Evolutionary conservation across 108 stramenopile species (phyloP), one percentile per base, ranked within the genome.

Genomic region (Fragilariopsis cylindrus): DNA sequence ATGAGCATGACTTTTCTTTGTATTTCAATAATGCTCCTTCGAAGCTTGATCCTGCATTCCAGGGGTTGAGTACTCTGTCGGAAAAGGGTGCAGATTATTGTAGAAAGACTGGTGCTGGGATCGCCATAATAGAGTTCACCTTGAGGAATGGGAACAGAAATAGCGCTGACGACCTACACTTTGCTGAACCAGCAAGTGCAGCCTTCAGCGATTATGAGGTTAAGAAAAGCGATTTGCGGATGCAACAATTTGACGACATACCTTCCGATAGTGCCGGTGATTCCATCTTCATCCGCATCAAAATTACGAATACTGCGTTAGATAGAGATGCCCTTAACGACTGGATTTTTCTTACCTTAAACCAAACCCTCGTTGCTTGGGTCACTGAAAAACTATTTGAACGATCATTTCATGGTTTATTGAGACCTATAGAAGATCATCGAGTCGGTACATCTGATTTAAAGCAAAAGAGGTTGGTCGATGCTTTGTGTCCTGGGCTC

Each of bases 321-420:
- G 84, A 86, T 43, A 67, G 85, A 40, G 85, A 86, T 21, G 76
- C 78, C 43, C 73, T 94, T 46, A 84, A 90, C 55, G 72, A 85
- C 44, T 88, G 87, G 86, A 70, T 87, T 55, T 55, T 79, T 47
- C 77, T 91, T 40, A 88, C 89, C 4, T 71, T 94, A 11, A 80
- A 87, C 62, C 93, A 94, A 82, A 86, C 76, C 40, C 79, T 89
- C n/a, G 60, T 76, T 13, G 85, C 84, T 15, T 94, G 86, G 85
- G 50, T 65, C 55, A 83, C 84, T 11, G 93, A 94, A 66, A 76
- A 81, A n/a, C 75, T 83, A 30, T 45, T 90, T 48, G 79, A 88
- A 69, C 41, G 71, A 48, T 72, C 71, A 5, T 69, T 54, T 9
- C 41, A 15, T 48, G 6, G 44, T 39, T 12, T 41, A 11, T 12